Evolutionary conservation across 2,329 filamentous ascomycete genomes (phyloP), one percentile per base, ranked within the genome.

Genomic region (Exophiala dermatitidis): DNA sequence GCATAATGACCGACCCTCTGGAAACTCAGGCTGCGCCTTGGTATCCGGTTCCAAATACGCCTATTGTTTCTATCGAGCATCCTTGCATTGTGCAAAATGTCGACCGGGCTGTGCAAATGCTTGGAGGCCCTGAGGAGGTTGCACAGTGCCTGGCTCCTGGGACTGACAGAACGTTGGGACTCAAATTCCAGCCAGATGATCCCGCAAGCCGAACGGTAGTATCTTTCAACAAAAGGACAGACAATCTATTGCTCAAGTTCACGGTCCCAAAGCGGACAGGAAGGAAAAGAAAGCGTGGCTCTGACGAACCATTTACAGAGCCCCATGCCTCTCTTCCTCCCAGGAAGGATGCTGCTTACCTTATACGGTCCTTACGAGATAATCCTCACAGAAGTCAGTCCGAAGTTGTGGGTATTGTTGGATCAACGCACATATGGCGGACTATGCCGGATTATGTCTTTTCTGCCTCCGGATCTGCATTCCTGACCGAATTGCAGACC

Each of bases 221-320:
- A 61, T 95, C 91, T 5, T 83, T 84, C 40, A 86, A 85, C 65
- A 80, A 84, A 32, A 72, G 80, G 19, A 86, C 88, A 6, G 88
- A 90, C 66, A 95, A 96, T 65, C 73, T 97, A 19, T 77, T 97
- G 19, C 76, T 98, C 49, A 90, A 90, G 67, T 78, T 98, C 51
- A 90, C 85, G 0, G 82, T 97, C 1, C 91, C 93, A 0, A 93
- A 84, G 68, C 77, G 88, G 52, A 96, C 90, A 2, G 90, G 90
- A 2, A 81, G 89, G 56, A 95, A 87, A 70, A 81, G 90, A 54
- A 95, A 90, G 72, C 78, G 84, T 62, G 90, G 88, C n/a, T 82
- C 82, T 3, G 68, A 83, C 51, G 84, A 77, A 3, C 82, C 85
- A 0, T 91, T 82, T 65, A 70, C 75, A 38, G 75, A 75, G 2